These are phyloP conservation scores for rapeseed (Brassica napus) DNA, from an alignment of 345 rosid genomes.

Conservation along the genomic window DNA sequence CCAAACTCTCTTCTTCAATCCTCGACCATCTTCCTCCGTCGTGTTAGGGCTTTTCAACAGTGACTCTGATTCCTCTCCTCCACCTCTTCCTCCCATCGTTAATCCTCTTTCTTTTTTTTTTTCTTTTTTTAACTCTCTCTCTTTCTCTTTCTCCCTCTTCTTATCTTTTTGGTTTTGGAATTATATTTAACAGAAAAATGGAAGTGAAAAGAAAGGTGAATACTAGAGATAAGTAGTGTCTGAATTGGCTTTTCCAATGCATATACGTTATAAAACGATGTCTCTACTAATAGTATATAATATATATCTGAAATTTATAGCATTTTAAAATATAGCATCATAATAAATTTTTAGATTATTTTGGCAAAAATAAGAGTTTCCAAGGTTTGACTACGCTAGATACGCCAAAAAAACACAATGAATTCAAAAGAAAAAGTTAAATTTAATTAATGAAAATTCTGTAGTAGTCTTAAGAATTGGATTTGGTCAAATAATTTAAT, in stretches of 20 bases:
- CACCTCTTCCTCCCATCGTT: constrained; percentile 25
- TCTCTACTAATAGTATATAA: not conserved
- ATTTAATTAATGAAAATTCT: not conserved
- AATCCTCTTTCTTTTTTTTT: not conserved
- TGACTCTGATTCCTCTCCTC: constrained; percentile 26
- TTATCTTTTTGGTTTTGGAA: not conserved
- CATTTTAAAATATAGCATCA: not conserved
- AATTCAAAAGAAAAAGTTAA: not conserved
- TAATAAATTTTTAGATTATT: not conserved
- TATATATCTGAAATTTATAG: not conserved
- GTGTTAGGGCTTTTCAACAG: constrained; percentile 23
- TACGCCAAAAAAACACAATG: not conserved
- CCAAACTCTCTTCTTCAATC: constrained; percentile 49
- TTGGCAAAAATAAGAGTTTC: not conserved
- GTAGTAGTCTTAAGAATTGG: not conserved
- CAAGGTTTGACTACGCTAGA: not conserved
- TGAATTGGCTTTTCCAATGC: constrained; percentile 22
- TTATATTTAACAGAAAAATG: not conserved
- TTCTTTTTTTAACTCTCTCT: not conserved
- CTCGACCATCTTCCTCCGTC: constrained; percentile 38
- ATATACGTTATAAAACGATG: not conserved
- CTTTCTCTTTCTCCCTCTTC: not conserved
- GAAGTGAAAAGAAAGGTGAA: constrained; percentile 5
- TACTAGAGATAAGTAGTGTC: constrained; percentile 9
- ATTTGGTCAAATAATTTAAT: not conserved